Base-by-base conservation (phyloP, 140 eudicot species). In the Flaveria floridana region DNA sequence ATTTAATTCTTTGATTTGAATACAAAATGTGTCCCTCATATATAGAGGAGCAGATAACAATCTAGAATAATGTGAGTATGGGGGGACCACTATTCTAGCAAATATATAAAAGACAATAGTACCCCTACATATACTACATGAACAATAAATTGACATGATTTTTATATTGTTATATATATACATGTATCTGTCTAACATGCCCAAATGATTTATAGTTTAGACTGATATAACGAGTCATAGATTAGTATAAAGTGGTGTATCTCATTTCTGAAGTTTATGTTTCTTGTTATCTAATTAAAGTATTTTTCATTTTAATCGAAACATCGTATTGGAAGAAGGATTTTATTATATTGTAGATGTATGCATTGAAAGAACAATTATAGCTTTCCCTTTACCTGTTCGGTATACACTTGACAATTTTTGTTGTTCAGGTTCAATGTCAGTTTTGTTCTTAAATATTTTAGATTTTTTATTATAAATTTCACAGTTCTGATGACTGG, bases 301-400 rank as follows among this genome's bases (percentile, higher is more conserved):
- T 10, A 10, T 58, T 58, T 57, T 68, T 30, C 8, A 34, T 34
- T 34, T 34, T 34, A 34, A 34, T 34, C 41, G 41, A 34, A 34
- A 34, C 41, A 34, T 34, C 41, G 8, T 34, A 34, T 6, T 34
- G 41, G 39, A 34, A 34, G 41, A 34, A 34, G 41, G 8, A 34
- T 34, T 34, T 34, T 34, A 5, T 34, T 68, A 28, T 68, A 7
- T 15, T 63, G 56, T 68, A 68, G 73, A 46, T 4, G 48, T 37
- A 41, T 18, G 48, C 59, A 46, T 21, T 46, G 42, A 68, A 68
- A 11, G 19, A 68, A 68, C 42, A 46, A 34, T 64, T 64, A 28
- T 7, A 28, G 23, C 12, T 28, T 64, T 25, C 23, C 47, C 46
- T 64, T 64, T 30, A 28, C n/a, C 6, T 64, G 47, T 64, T 15